phyloP scores from a whole-genome alignment of 2,329 filamentous ascomycete species.

The Calycina marina region DNA sequence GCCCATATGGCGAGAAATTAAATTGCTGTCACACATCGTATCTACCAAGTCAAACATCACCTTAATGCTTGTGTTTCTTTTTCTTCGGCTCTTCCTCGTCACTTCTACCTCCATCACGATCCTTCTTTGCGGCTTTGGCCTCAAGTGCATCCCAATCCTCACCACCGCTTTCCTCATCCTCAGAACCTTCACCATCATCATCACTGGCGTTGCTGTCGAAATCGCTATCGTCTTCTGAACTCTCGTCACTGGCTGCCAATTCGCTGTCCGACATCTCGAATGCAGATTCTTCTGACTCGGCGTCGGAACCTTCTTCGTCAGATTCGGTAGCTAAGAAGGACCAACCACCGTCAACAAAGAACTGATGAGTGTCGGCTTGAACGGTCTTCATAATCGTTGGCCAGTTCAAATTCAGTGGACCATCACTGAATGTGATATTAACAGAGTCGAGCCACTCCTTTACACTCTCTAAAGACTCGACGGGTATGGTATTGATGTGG shows the following conservation, averaged over 20 bases:
- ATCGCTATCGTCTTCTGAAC: slow-evolving; percentile 77
- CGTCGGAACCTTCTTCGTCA: slow-evolving; percentile 65
- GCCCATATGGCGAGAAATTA: too few species aligned
- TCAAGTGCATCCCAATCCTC: slow-evolving; percentile 94
- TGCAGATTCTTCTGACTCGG: slow-evolving; percentile 78
- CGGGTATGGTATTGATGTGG: slow-evolving; percentile 96
- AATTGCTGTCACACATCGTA: too few species aligned
- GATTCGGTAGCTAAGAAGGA: slow-evolving; percentile 78
- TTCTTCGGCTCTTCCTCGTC: slow-evolving; percentile 62
- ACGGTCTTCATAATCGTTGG: slow-evolving; percentile 99
- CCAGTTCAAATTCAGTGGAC: slow-evolving; percentile 96
- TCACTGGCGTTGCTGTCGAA: slow-evolving; percentile 82
- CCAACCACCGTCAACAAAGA: slow-evolving; percentile 94
- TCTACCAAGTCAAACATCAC: too few species aligned
- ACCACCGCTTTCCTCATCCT: slow-evolving; percentile 59
- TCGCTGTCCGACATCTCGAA: slow-evolving; percentile 87
- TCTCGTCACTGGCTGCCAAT: slow-evolving; percentile 56
- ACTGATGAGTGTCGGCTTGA: slow-evolving; percentile 80
- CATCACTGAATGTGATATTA: slow-evolving; percentile 87
- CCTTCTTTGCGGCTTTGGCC: slow-evolving; percentile 77
- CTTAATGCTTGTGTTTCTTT: slow-evolving; percentile 48
- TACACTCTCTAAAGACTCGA: slow-evolving; percentile 85
- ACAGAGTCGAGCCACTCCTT: slow-evolving; percentile 97
- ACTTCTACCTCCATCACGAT: slow-evolving; percentile 48
- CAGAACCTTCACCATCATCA: slow-evolving; percentile 64